These are phyloP conservation scores for Secale cereale DNA, from an alignment of 176 grass and related monocot species.

Conservation along the genomic window DNA sequence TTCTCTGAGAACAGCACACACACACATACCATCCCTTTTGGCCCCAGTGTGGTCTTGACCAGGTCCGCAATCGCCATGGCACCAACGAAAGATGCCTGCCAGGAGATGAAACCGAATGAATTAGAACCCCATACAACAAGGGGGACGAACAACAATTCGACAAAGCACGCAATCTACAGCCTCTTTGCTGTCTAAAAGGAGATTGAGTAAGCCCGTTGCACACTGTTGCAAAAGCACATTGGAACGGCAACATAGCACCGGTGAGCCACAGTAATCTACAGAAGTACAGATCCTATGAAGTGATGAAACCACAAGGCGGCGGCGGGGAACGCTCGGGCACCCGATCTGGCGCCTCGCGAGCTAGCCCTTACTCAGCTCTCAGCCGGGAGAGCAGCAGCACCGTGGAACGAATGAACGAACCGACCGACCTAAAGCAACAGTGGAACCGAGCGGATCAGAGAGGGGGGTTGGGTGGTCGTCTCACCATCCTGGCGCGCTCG, in stretches of 20 bases:
- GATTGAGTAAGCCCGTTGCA: background rate
- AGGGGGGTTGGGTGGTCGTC: background rate
- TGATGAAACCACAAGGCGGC: no score
- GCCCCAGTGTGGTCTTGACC: slow-evolving; percentile 78
- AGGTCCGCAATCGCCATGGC: slow-evolving; percentile 76
- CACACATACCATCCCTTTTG: slow-evolving; percentile 82
- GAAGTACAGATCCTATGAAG: background rate
- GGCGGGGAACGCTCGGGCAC: no score
- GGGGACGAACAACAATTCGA: background rate
- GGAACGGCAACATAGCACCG: background rate
- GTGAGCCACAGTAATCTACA: background rate
- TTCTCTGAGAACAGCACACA: background rate
- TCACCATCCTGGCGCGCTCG: slow-evolving; percentile 39
- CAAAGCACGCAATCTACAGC: background rate
- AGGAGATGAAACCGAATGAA: background rate
- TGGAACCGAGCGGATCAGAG: background rate
- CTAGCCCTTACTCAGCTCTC: background rate
- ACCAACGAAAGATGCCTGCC: slow-evolving; percentile 76
- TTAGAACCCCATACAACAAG: background rate
- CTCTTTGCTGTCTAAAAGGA: background rate
- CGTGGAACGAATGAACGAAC: background rate
- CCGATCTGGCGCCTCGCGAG: no score
- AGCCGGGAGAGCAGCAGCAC: background rate
- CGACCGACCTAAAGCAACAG: background rate
- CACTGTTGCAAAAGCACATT: background rate